phyloP scores from a whole-genome alignment of 169 alveolate genomes.

The Eimeria praecox region DNA sequence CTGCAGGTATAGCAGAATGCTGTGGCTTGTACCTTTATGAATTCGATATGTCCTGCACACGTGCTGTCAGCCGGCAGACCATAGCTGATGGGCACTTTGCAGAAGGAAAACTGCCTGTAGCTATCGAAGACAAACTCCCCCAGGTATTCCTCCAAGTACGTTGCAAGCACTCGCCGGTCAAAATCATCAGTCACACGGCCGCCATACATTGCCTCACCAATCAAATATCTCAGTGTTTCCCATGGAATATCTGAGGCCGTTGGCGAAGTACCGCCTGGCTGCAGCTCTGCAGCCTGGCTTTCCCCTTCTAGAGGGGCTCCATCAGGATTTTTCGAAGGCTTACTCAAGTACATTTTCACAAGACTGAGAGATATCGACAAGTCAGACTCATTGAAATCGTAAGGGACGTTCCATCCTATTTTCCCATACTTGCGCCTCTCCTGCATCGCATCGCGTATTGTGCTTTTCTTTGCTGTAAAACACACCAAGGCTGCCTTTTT shows the following conservation, averaged over 20 bases:
- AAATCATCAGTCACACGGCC: constrained; percentile 98
- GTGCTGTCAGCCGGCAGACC: constrained; percentile 89
- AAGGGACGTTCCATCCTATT: constrained; percentile 97
- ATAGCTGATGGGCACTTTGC: constrained; percentile 77
- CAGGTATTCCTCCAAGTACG: constrained; percentile 88
- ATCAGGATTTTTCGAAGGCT: constrained; percentile 1
- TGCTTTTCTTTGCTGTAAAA: neutral
- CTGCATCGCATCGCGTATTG: constrained; percentile 70
- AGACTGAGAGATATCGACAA: constrained; percentile 91
- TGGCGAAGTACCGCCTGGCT: neutral
- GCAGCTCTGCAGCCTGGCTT: neutral
- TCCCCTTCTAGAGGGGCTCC: neutral
- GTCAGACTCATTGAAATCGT: constrained; percentile 97
- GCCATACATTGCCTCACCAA: constrained; percentile 98
- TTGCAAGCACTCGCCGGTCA: constrained; percentile 94
- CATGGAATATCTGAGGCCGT: constrained; percentile 64
- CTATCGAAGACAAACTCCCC: constrained; percentile 96
- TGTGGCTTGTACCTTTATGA: constrained; percentile 84
- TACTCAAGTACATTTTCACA: constrained; percentile 87
- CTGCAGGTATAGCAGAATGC: neutral
- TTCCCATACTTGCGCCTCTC: constrained; percentile 95
- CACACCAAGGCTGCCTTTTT: neutral
- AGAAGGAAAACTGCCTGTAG: constrained; percentile 94
- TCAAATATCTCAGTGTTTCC: constrained; percentile 89
- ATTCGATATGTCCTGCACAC: constrained; percentile 87